Conservation (phyloP, 768 basidiomycete species). For the Collybiopsis confluens region DNA sequence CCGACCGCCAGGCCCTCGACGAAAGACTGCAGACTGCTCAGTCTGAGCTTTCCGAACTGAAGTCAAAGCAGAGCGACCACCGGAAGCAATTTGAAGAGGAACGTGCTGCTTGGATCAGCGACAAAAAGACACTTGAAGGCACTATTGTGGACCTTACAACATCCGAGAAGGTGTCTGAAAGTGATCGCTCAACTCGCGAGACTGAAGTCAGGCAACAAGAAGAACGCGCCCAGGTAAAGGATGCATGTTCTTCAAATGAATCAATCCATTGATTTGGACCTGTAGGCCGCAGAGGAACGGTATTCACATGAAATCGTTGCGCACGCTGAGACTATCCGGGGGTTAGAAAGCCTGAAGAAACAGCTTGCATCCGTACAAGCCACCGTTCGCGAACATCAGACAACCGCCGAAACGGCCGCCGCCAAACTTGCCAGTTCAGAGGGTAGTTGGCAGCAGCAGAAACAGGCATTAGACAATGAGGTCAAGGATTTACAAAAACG, state of each 20-base stretch:
- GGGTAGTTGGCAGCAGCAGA: conserved; percentile 78
- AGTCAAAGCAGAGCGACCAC: conserved; percentile 48
- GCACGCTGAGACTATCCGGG: conserved; percentile 82
- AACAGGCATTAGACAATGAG: conserved; percentile 74
- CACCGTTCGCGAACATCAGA: conserved; percentile 52
- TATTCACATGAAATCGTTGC: conserved; percentile 79
- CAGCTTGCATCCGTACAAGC: conserved; percentile 52
- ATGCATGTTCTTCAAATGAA: background rate
- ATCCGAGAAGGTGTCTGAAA: conserved; percentile 66
- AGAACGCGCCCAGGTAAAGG: conserved; percentile 60
- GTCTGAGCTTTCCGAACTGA: conserved; percentile 47
- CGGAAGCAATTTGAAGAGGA: conserved; percentile 67
- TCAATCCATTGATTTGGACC: background rate
- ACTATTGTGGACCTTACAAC: conserved; percentile 77
- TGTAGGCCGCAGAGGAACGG: conserved; percentile 70
- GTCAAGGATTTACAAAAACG: conserved; percentile 64
- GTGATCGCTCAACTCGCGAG: conserved; percentile 58
- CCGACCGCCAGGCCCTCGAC: conserved; percentile 58
- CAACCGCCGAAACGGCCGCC: conserved; percentile 67
- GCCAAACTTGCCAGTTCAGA: conserved; percentile 71
- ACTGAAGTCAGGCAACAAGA: conserved; percentile 64
- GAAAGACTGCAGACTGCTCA: conserved; percentile 54
- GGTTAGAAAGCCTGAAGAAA: conserved; percentile 57
- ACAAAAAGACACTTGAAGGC: conserved; percentile 80
- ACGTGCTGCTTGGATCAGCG: conserved; percentile 64